Evolutionary conservation across 2,329 filamentous ascomycete species (phyloP).

Genomic region (Xylaria sp.): DNA sequence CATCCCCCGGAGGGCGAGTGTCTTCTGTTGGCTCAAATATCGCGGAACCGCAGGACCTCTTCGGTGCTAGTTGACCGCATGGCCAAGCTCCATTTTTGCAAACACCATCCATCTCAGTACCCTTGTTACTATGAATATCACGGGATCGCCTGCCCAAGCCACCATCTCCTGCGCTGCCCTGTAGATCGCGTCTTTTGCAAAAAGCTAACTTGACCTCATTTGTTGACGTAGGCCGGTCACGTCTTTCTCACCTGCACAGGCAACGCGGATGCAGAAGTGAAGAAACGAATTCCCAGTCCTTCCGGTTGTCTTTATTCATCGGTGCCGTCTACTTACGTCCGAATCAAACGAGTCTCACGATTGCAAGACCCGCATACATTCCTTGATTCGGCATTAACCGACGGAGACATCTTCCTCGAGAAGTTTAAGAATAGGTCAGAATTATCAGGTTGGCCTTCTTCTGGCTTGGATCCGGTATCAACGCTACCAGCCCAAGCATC

Average conservation of each 20-base stretch:
- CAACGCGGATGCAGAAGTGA: background rate
- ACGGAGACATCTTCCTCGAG: constrained; percentile 1
- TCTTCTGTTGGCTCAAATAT: background rate
- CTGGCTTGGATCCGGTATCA: constrained; percentile 3
- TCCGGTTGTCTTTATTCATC: background rate
- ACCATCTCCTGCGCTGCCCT: background rate
- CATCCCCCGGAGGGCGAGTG: background rate
- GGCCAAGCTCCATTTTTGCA: constrained; percentile 13
- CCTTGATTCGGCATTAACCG: background rate
- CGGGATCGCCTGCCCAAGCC: constrained; percentile 1
- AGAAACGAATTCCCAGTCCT: background rate
- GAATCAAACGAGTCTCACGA: background rate
- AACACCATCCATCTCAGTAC: constrained; percentile 11
- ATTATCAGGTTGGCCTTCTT: constrained; percentile 13
- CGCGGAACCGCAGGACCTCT: constrained; percentile 8
- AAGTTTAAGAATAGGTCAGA: constrained; percentile 5
- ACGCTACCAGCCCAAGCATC: constrained; percentile 2
- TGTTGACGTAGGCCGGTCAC: constrained; percentile 7
- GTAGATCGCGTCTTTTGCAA: background rate
- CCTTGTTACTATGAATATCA: constrained; percentile 9
- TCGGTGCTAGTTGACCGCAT: constrained; percentile 10
- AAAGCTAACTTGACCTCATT: constrained; percentile 18
- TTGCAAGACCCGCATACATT: background rate
- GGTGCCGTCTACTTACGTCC: background rate
- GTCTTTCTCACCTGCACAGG: constrained; percentile 1